These are phyloP conservation scores for Mycena chlorophos DNA, from an alignment of 768 basidiomycete genomes.

Conservation along the genomic window DNA sequence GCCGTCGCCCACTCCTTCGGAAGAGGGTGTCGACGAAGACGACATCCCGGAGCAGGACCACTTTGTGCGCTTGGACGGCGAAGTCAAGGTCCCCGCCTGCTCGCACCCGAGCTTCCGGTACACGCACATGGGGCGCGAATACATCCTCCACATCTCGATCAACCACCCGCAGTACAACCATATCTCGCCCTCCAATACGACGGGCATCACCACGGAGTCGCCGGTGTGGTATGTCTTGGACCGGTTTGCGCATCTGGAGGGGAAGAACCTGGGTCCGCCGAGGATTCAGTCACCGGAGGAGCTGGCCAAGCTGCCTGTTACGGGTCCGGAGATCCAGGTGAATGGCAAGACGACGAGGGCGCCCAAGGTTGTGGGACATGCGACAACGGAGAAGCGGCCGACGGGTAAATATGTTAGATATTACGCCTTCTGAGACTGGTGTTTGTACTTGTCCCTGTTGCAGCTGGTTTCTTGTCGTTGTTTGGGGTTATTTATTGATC, in stretches of 20 bases:
- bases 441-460: neutral
- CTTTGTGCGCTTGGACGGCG: conserved; percentile 6
- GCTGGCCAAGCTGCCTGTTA: conserved; percentile 6
- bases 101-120: conserved; percentile 7
- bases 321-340: conserved; percentile 4
- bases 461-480: too few relatives aligned
- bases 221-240: conserved; percentile 13
- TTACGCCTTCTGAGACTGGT: neutral
- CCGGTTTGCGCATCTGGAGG: conserved; percentile 8
- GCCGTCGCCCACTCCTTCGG: conserved; percentile 1
- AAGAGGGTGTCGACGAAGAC: neutral
- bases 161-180: conserved; percentile 11
- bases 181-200: conserved; percentile 11
- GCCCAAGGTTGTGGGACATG: neutral
- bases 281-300: neutral
- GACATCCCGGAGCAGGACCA: neutral
- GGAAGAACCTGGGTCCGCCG: neutral
- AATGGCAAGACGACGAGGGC: conserved; percentile 7
- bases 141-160: conserved; percentile 5
- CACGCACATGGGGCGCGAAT: conserved; percentile 12
- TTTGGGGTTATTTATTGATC: neutral
- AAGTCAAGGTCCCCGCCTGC: conserved; percentile 4
- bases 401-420: conserved; percentile 13
- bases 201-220: conserved; percentile 7
- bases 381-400: conserved; percentile 8